These are phyloP conservation scores for Brassica hybrid DNA, from an alignment of 441 rosid species.

Conservation along the genomic window DNA sequence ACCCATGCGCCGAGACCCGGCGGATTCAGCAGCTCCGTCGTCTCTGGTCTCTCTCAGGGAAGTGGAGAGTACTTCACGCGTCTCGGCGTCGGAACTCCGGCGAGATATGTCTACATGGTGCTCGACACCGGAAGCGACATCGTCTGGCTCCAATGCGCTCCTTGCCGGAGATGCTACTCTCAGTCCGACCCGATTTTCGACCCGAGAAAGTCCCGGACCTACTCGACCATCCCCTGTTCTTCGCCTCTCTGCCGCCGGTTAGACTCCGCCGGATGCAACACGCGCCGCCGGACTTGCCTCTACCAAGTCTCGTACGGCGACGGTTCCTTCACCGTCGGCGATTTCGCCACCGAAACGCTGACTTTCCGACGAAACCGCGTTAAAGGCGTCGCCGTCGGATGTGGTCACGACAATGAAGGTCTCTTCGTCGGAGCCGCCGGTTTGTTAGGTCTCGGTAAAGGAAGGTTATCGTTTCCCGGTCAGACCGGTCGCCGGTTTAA, in stretches of 20 bases:
- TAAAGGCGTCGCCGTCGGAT: conserved; percentile 72
- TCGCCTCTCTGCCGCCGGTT: conserved; percentile 70
- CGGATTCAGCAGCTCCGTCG: conserved; percentile 80
- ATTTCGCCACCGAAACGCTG: conserved; percentile 87
- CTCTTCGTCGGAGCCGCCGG: conserved; percentile 90
- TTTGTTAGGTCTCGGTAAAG: conserved; percentile 82
- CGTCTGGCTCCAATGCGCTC: conserved; percentile 94
- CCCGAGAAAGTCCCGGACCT: conserved; percentile 75
- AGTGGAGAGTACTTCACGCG: conserved; percentile 97
- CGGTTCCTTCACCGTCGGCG: conserved; percentile 88
- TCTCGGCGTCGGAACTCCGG: conserved; percentile 87
- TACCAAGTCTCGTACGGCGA: conserved; percentile 91
- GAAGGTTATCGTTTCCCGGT: conserved; percentile 72
- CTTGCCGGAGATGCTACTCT: conserved; percentile 81
- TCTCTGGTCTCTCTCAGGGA: conserved; percentile 86
- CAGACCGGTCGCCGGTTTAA: conserved; percentile 79
- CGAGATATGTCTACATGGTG: conserved; percentile 78
- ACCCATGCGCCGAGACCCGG: conserved; percentile 37
- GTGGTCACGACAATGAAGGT: conserved; percentile 90
- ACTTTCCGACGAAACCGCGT: conserved; percentile 69
- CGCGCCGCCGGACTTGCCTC: conserved; percentile 54
- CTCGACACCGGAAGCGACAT: conserved; percentile 93
- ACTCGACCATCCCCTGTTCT: conserved; percentile 55
- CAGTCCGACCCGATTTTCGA: conserved; percentile 84
- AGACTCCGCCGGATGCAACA: conserved; percentile 73